A percentile compares a stretch with the other conserved stretches of the same genome.
Conservation (phyloP, 768 basidiomycete species). For the Asterophora parasitica region DNA sequence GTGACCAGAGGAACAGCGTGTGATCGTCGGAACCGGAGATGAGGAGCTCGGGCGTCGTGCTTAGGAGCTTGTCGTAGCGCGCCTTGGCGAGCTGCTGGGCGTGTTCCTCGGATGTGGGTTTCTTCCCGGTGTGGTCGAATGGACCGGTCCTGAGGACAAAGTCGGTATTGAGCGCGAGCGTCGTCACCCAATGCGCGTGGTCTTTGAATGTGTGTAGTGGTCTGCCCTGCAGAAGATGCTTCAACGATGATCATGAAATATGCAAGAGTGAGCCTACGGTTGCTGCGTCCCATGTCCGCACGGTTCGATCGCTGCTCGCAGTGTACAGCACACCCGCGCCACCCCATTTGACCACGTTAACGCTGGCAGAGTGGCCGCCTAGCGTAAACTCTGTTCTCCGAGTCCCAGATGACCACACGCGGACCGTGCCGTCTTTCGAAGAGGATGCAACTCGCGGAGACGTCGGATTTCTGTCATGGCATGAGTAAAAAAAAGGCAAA, state of each 20-base stretch:
- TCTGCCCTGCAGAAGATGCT: slow-evolving; percentile 55
- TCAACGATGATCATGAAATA: neutral
- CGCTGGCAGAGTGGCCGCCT: slow-evolving; percentile 90
- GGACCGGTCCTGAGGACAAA: slow-evolving; percentile 93
- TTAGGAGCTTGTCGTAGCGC: slow-evolving; percentile 71
- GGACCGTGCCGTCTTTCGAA: slow-evolving; percentile 93
- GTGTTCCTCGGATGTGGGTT: slow-evolving; percentile 75
- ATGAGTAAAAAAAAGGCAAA: neutral
- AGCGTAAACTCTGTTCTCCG: slow-evolving; percentile 77
- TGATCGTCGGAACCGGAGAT: slow-evolving; percentile 98
- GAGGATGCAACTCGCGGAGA: slow-evolving; percentile 88
- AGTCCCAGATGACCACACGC: slow-evolving; percentile 83
- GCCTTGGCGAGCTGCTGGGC: slow-evolving; percentile 72
- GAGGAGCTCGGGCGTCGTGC: slow-evolving; percentile 69
- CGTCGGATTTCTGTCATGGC: slow-evolving; percentile 55
- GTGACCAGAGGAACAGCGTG: slow-evolving; percentile 94
- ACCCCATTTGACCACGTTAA: slow-evolving; percentile 96
- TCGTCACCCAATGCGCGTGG: slow-evolving; percentile 99
- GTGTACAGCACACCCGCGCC: slow-evolving; percentile 93
- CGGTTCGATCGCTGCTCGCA: slow-evolving; percentile 90
- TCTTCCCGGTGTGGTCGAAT: slow-evolving; percentile 83
- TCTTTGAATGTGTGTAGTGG: slow-evolving; percentile 83
- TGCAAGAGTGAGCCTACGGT: slow-evolving; percentile 38
- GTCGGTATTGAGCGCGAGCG: slow-evolving; percentile 91
- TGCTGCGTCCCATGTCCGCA: slow-evolving; percentile 89